phyloP scores from a whole-genome alignment of 2,329 filamentous ascomycete genomes.

The Tolypocladium album region DNA sequence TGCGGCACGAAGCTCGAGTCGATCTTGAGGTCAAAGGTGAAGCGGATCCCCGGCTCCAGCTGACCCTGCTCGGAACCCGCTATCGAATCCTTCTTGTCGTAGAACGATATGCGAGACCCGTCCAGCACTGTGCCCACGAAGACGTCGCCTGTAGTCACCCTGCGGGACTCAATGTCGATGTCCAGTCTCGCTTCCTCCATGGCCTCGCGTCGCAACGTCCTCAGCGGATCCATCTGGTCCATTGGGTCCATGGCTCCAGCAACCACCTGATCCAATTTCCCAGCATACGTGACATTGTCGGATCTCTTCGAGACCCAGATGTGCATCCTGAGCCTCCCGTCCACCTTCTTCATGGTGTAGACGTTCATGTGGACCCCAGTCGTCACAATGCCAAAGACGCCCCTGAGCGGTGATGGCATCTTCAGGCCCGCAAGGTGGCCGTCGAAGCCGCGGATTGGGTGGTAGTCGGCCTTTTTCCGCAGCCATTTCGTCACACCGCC shows the following conservation, averaged over 20 bases:
- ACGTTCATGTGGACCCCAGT: constrained; percentile 26
- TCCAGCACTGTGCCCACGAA: constrained; percentile 12
- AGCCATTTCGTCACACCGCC: constrained; percentile 17
- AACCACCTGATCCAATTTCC: constrained; percentile 25
- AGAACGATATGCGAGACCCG: constrained; percentile 20
- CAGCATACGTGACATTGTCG: constrained; percentile 17
- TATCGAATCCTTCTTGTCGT: constrained; percentile 19
- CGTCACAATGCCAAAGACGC: constrained; percentile 24
- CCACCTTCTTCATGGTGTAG: constrained; percentile 15
- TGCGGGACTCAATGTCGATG: constrained; percentile 11
- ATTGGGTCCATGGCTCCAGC: constrained; percentile 21
- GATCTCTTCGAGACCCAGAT: constrained; percentile 24
- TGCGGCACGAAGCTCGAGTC: constrained; percentile 10
- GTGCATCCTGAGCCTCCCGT: constrained; percentile 10
- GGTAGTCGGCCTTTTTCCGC: constrained; percentile 9
- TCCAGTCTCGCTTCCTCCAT: constrained; percentile 20
- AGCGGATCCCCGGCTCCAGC: constrained; percentile 26
- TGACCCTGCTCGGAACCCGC: constrained; percentile 20
- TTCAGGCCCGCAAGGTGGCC: constrained; percentile 10
- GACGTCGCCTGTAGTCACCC: constrained; percentile 6
- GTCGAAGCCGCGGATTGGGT: constrained; percentile 16
- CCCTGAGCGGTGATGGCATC: constrained; percentile 20
- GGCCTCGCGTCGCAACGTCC: constrained; percentile 20
- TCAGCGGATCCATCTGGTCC: constrained; percentile 15
- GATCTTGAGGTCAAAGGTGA: constrained; percentile 23